phyloP scores from a whole-genome alignment of 2,329 filamentous ascomycete species.

The Sporothrix schenckii region DNA sequence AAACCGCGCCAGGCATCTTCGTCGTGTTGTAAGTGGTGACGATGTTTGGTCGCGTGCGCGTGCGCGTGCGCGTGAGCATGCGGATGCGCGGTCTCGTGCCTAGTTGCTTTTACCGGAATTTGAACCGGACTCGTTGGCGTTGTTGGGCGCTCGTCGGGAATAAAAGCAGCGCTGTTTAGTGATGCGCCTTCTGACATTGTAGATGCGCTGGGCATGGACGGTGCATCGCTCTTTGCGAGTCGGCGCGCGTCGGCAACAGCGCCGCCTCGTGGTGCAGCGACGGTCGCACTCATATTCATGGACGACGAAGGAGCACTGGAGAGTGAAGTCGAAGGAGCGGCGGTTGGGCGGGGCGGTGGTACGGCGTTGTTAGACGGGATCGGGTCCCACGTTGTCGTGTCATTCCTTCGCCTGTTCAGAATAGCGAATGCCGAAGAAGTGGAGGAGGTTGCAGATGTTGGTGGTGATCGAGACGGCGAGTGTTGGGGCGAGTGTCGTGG shows the following conservation, averaged over 20 bases:
- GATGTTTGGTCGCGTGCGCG: constrained; percentile 46
- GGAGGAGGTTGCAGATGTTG: neutral
- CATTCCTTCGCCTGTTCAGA: constrained; percentile 20
- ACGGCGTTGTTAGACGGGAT: constrained; percentile 21
- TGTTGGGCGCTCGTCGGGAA: constrained; percentile 41
- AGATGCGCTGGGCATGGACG: constrained; percentile 27
- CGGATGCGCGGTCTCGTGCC: constrained; percentile 43
- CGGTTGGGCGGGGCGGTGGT: constrained; percentile 12
- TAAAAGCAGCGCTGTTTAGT: neutral
- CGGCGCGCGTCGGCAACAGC: constrained; percentile 23
- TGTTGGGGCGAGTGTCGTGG: constrained; percentile 25
- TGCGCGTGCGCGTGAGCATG: constrained; percentile 38
- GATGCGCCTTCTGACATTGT: constrained; percentile 33
- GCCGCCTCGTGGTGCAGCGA: constrained; percentile 23
- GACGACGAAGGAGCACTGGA: constrained; percentile 8
- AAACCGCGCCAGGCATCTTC: constrained; percentile 31
- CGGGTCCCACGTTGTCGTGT: constrained; percentile 19
- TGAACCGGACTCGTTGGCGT: constrained; percentile 57
- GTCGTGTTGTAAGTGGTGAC: constrained; percentile 36
- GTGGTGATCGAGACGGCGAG: constrained; percentile 23
- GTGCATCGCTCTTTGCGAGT: constrained; percentile 12
- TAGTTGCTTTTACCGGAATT: constrained; percentile 53
- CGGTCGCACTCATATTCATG: constrained; percentile 3
- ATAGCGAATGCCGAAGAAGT: neutral
- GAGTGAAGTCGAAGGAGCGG: constrained; percentile 8